A percentile compares a stretch with the other conserved stretches of the same genome.
These are phyloP conservation scores for Hyaloscypha variabilis DNA, from an alignment of 495 filamentous ascomycete genomes.

Conservation along the genomic window DNA sequence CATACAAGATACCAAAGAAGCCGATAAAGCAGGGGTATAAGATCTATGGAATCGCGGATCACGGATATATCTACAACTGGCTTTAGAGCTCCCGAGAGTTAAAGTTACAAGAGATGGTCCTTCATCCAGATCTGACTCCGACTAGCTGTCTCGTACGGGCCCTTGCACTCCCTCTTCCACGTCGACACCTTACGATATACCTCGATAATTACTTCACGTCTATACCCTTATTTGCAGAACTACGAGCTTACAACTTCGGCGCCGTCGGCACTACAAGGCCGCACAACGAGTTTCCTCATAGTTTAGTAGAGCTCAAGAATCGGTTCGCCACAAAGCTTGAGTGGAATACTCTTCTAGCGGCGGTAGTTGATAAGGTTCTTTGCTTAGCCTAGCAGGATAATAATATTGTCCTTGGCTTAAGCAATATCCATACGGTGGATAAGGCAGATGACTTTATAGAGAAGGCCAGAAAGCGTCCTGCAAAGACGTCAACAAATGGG, in stretches of 20 bases:
- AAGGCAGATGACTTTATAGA: no score
- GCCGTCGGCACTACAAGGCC: no score
- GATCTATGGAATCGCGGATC: slow-evolving; percentile 17
- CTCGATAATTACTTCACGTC: no score
- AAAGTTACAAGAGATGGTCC: no score
- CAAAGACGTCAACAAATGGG: no score
- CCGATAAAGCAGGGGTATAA: slow-evolving; percentile 27
- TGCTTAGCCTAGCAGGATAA: slow-evolving; percentile 23
- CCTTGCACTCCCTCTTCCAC: slow-evolving; percentile 5
- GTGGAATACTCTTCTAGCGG: slow-evolving; percentile 22
- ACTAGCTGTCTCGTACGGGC: slow-evolving; percentile 5
- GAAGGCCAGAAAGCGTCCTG: no score
- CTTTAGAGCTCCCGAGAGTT: slow-evolving; percentile 17
- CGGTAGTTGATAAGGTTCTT: no score
- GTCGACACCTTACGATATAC: slow-evolving; percentile 8
- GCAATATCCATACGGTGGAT: slow-evolving; percentile 13
- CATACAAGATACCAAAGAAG: slow-evolving; percentile 26
- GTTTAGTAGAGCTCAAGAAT: slow-evolving; percentile 8
- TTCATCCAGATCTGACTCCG: slow-evolving; percentile 6
- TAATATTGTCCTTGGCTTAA: slow-evolving; percentile 20
- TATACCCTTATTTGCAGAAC: no score
- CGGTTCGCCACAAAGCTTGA: slow-evolving; percentile 16
- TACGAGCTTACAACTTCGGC: no score
- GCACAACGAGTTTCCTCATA: slow-evolving; percentile 13
- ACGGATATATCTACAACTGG: slow-evolving; percentile 20